Evolutionary conservation across 2,329 filamentous ascomycete genomes (phyloP), one percentile per base, ranked within the genome.

Genomic region (Massarina eburnea): DNA sequence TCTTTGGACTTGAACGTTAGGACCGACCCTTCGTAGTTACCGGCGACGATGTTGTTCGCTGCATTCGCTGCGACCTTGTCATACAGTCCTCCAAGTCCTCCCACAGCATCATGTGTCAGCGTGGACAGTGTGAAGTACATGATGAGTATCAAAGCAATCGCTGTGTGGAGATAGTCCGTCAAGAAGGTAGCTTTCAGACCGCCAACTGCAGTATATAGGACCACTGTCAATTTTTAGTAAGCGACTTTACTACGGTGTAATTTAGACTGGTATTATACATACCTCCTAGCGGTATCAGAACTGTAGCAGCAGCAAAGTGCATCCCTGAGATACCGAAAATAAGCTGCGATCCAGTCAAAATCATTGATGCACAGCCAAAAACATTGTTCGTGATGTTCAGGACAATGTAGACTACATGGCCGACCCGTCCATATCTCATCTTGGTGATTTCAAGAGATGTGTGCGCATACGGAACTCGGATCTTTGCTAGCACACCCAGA

Each of bases 311-410:
- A n/a, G 48, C 33, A 12, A 55, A 43, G 22, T 52, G 49, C 44
- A 55, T 55, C 1, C 49, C 52, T 1, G 52, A 48, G 42, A 54
- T 51, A 3, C 46, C 51, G 73, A 72, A 89, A 91, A 64, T 88
- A 90, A 49, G 88, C 89, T 2, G 89, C 89, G 12, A 90, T 46
- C 91, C 91, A 19, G 89, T 89, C 51, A 95, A 80, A 30, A 96
- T 74, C 89, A 94, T 94, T 39, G 89, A 83, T 1, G 89, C 91
- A 21, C 46, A 49, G 17, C 95, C 90, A 6, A 95, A 79, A 33
- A 94, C 86, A 61, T 92, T 71, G 26, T 89, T 95, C 70, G 88
- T 84, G 9, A 92, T 73, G 22, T 86, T 89, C 52, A 95, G 94
- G 3, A 85, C 75, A 48, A 90, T 86, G 65, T 89, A 95, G 4